Conservation (phyloP, 306 rosid species). For the Sicyos edulis region DNA sequence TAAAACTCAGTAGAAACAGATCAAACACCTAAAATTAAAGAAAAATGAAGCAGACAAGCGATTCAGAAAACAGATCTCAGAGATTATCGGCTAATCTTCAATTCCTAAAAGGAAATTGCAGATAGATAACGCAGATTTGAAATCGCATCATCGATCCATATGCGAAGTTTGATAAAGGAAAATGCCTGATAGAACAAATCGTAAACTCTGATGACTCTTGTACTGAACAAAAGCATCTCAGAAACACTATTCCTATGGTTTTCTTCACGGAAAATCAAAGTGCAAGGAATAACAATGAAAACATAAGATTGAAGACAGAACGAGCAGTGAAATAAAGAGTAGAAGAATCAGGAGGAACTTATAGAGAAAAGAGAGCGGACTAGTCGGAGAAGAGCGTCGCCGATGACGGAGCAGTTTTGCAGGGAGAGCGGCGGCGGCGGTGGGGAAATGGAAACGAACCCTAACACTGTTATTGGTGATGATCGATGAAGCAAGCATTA, state of each 20-base stretch:
- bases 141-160: conserved; percentile 39
- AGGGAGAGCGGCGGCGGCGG: neutral
- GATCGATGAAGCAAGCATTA: conserved; percentile 15
- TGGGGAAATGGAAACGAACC: neutral
- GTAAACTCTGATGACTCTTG: neutral
- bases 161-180: neutral
- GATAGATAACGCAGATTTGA: conserved; percentile 55
- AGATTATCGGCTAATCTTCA: conserved; percentile 22
- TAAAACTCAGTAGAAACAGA: neutral
- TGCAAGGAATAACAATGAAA: too few relatives aligned
- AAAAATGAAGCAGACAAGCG: neutral
- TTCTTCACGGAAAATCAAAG: conserved; percentile 69
- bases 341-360: neutral
- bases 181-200: neutral
- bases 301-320: neutral
- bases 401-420: neutral
- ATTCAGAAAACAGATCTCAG: conserved; percentile 27
- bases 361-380: too few relatives aligned
- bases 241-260: conserved; percentile 39
- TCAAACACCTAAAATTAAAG: neutral
- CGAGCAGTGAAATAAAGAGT: neutral
- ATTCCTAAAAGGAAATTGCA: conserved; percentile 25
- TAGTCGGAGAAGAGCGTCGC: neutral
- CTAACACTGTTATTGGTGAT: neutral
- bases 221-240: neutral